Evolutionary conservation across 202 grass and related monocot genomes (phyloP), one percentile per base, ranked within the genome.

Genomic region (Carex arenaria): DNA sequence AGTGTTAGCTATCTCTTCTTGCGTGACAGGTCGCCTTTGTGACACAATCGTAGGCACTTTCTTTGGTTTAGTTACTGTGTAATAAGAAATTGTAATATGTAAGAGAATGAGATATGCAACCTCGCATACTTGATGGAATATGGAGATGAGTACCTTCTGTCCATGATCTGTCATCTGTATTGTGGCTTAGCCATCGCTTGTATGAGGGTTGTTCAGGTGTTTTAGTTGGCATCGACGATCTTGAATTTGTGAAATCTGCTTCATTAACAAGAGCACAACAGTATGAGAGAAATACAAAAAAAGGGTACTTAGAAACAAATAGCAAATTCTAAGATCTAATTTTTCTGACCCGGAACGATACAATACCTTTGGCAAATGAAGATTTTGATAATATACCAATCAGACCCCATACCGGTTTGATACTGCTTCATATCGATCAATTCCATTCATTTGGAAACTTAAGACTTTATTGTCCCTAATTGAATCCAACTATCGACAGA

Each of bases 11-110:
- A 87, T 91, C 86, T 99, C 93, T 84, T 89, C 83, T 89, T 94
- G 74, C 68, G 96, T 94, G 80, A 96, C 51, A n/a, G 59, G 87
- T 53, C 84, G 84, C 79, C 96, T 91, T 83, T 96, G 88, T 36
- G 91, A 99, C 81, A 92, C 81, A 15, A 96, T 40, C 20, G 34
- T 3, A 59, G 86, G 88, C 67, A 89, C 85, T 85, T 82, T 88
- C 82, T 94, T 84, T 17, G 51, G 64, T 78, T 13, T 92, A 26
- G 42, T 14, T 40, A 89, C 30, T 73, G 85, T 89, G 92, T 78
- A 55, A 86, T 74, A 64, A 86, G 60, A 18, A 10, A 82, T 34
- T 15, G 7, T 69, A 3, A 86, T 54, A 80, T 64, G 13, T 34
- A 53, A 81, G 63, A 79, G 19, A 55, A 64, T 26, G 77, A 86